These are phyloP conservation scores for Aureobasidium sp. DNA, from an alignment of 2,329 filamentous ascomycete species.

Conservation along the genomic window DNA sequence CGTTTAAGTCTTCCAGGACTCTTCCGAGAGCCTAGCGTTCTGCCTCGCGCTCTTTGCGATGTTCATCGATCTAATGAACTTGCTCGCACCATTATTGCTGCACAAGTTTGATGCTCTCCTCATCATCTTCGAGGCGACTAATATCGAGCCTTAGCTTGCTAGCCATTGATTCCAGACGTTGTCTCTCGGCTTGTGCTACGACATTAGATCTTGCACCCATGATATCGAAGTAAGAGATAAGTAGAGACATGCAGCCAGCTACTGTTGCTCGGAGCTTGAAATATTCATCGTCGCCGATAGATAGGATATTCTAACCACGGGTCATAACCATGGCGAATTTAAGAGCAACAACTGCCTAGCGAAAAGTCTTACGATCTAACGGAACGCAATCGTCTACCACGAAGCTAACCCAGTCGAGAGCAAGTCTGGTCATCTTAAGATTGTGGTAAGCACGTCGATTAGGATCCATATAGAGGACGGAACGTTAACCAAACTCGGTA, in stretches of 20 bases:
- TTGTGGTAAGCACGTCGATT: slow-evolving; percentile 97
- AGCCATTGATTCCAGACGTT: slow-evolving; percentile 71
- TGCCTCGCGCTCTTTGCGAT: slow-evolving; percentile 68
- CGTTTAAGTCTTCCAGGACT: slow-evolving; percentile 88
- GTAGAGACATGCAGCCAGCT: slow-evolving; percentile 89
- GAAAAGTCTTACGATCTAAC: slow-evolving; percentile 89
- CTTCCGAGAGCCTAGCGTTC: slow-evolving; percentile 82
- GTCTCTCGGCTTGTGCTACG: slow-evolving; percentile 88
- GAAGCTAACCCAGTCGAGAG: slow-evolving; percentile 95
- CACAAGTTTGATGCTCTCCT: slow-evolving; percentile 71
- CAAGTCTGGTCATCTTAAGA: slow-evolving; percentile 83
- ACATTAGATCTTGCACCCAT: slow-evolving; percentile 92
- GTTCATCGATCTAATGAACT: slow-evolving; percentile 67
- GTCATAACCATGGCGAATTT: slow-evolving; percentile 99
- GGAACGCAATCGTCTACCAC: slow-evolving; percentile 95
- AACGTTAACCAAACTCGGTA: slow-evolving; percentile 96
- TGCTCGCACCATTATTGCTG: slow-evolving; percentile 66
- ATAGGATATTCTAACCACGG: slow-evolving; percentile 83
- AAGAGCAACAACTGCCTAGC: slow-evolving; percentile 90
- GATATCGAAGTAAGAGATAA: slow-evolving; percentile 98
- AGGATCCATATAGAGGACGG: slow-evolving; percentile 88
- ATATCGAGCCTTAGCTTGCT: slow-evolving; percentile 73
- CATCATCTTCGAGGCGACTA: slow-evolving; percentile 65
- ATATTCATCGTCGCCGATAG: slow-evolving; percentile 82
- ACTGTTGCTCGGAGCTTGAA: slow-evolving; percentile 76